These are phyloP conservation scores for Chlorella variabilis DNA, from an alignment of 163 green algal genomes.

Conservation along the genomic window DNA sequence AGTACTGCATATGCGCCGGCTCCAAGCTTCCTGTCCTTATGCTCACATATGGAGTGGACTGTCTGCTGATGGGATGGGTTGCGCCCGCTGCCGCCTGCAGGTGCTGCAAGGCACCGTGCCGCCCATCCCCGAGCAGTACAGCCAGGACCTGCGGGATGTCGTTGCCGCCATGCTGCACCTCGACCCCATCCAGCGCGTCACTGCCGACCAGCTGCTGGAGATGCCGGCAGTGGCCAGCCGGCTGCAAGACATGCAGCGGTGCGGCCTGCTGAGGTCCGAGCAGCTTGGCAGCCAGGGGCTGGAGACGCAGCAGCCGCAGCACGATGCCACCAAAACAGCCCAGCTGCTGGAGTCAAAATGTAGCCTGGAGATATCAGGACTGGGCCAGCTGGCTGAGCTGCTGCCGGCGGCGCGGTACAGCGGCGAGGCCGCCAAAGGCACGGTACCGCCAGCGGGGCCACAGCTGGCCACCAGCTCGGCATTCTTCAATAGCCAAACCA, in stretches of 20 bases:
- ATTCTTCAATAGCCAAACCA: background rate
- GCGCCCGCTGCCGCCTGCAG: no score
- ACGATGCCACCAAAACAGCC: no score
- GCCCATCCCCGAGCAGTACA: background rate
- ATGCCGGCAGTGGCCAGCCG: background rate
- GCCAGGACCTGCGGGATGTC: background rate
- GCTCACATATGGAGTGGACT: no score
- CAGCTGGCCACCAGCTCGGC: background rate
- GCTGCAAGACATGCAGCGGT: background rate
- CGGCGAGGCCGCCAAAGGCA: background rate
- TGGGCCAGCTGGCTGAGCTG: background rate
- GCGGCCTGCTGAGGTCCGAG: background rate
- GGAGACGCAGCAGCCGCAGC: background rate
- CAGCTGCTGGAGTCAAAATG: no score
- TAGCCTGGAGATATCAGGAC: no score
- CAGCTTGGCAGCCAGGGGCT: background rate
- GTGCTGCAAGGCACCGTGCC: background rate
- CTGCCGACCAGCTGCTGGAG: background rate
- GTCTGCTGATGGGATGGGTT: no score
- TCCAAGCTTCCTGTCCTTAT: no score
- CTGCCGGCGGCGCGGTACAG: constrained; percentile 12
- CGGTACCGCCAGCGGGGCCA: no score
- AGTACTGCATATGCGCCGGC: no score
- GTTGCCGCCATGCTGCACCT: background rate
- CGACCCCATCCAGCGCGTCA: constrained; percentile 8